Evolutionary conservation across 768 basidiomycete genomes (phyloP), one percentile per base, ranked within the genome.

Genomic region (Crassisporium funariophilum): DNA sequence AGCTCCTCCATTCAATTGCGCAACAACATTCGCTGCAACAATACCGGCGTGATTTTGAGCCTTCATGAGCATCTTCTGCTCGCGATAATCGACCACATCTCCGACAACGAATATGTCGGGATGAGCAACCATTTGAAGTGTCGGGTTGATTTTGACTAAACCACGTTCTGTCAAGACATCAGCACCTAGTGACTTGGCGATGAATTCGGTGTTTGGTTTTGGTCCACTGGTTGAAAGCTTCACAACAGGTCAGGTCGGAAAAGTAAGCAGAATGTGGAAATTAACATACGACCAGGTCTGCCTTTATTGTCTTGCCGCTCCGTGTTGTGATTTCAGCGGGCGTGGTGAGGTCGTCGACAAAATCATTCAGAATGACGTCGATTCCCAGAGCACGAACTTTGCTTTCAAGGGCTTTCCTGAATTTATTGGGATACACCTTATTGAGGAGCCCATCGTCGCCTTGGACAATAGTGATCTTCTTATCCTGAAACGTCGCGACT

Each of bases 391-490:
- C 60, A 13, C 50, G 55, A 1, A 81, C 53, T 8, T 71, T 66
- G 2, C 59, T 55, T 46, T 70, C 72, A 2, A 78, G 50, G 11
- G 63, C 69, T 9, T 63, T 63, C 33, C 84, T 75, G 61, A 75
- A 75, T 41, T 74, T 73, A 7, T 64, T 57, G 0, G 80, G 72
- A 52, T 85, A 85, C 2, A 69, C 58, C 7, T 64, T 57, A 50
- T 81, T 83, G 48, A 85, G 62, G 21, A 84, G 70, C 21, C 66
- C 56, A 2, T 43, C 41, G 25, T 70, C 65, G 23, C 72, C 69
- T 11, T 86, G 84, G 3, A 86, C 74, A 29, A 86, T 66, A n/a
- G 81, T 82, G 20, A 86, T 72, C 23, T 61, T 56, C 49, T 74
- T 80, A 13, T 56, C 46, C 69, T 71, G 34, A 4, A 37, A n/a